Conservation (phyloP, 306 rosid genomes). For the Ormosia emarginata region DNA sequence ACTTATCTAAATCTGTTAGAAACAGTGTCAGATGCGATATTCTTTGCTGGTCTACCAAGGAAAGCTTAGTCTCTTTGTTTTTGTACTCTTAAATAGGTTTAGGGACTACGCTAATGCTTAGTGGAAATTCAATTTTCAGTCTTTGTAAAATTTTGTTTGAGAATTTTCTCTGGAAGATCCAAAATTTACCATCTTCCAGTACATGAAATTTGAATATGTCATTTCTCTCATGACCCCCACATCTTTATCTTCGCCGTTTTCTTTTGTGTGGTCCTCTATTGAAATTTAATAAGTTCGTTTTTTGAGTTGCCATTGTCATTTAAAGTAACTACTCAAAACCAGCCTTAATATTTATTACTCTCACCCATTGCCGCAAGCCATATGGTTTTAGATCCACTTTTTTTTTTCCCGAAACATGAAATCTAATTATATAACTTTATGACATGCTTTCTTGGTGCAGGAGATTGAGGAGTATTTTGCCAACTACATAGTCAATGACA, state of each 20-base stretch:
- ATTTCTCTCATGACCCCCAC: neutral
- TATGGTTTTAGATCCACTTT: neutral
- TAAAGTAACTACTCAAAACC: neutral
- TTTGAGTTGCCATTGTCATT: neutral
- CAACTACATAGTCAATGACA: slow-evolving; percentile 69
- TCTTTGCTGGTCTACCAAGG: neutral
- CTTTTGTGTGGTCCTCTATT: neutral
- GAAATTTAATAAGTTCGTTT: neutral
- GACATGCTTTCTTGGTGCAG: slow-evolving; percentile 37
- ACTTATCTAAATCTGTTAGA: neutral
- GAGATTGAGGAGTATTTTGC: slow-evolving; percentile 72
- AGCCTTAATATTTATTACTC: neutral
- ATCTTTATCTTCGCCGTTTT: neutral
- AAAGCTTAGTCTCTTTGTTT: neutral
- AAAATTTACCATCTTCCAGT: neutral
- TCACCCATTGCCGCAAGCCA: neutral
- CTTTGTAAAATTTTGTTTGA: neutral
- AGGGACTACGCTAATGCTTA: neutral
- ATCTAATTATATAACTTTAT: neutral
- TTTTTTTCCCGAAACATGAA: neutral
- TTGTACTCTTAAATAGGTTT: neutral
- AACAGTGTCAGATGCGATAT: neutral
- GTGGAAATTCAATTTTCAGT: neutral
- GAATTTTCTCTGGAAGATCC: neutral
- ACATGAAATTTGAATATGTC: neutral